Evolutionary conservation across 1,284 basidiomycete genomes (phyloP), one percentile per base, ranked within the genome.

Genomic region (Stygiomarasmius scandens): DNA sequence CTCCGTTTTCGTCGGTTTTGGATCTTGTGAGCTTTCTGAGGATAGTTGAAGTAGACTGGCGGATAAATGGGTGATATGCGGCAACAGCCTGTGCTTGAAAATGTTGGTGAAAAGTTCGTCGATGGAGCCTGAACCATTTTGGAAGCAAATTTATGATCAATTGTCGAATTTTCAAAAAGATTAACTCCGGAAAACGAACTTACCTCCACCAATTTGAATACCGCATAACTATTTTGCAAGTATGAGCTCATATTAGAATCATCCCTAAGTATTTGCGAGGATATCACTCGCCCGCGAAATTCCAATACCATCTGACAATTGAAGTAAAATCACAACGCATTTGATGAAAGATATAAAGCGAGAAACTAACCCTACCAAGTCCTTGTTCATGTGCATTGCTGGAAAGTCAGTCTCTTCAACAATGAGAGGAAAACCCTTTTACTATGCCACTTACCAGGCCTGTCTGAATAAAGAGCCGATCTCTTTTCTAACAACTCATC

Each of bases 401-500:
- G 20, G n/a, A n/a, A n/a, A n/a, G n/a, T n/a, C n/a, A n/a, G n/a
- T n/a, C n/a, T 12, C 34, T n/a, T n/a, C n/a, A n/a, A n/a, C n/a
- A n/a, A n/a, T n/a, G n/a, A n/a, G n/a, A n/a, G n/a, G n/a, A 19
- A 20, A 5, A 12, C 5, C 29, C n/a, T 8, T 3, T 8, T 34
- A 19, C n/a, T 22, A 14, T 43, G 5, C 29, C 19, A 24, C 55
- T 16, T 48, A 63, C 62, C 54, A 32, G 58, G 54, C 49, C 65
- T 60, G 16, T 65, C 67, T 12, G 63, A 63, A 44, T 66, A 68
- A 22, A 64, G 63, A 10, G 46, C 54, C 12, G 63, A 63, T 23
- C 66, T 56, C 49, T 63, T 66, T 9, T 63, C 61, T 32, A 70
- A 60, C 2, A 70, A 49, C 20, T 70, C 67, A n/a, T 52, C 56